Evolutionary conservation across 2,329 filamentous ascomycete species (phyloP), one percentile per base, ranked within the genome.

Genomic region (Penicillium sp.): DNA sequence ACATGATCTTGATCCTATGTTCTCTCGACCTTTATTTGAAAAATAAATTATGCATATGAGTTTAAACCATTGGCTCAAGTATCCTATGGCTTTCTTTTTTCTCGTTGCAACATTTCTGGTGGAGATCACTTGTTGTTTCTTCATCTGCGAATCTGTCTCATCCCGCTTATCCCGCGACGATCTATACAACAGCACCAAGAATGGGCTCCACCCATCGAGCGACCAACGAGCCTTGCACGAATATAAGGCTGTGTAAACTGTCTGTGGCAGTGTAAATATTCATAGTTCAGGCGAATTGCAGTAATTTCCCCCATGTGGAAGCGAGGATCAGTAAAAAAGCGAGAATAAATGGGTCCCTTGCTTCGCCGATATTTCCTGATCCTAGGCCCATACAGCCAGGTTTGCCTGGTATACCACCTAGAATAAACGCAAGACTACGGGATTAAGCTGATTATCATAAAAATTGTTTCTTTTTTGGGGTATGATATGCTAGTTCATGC

Each of bases 331-430:
- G 54, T n/a, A 26, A 22, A 35, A 49, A 20, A 6, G n/a, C 3
- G 33, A 20, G 12, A 7, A 47, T 40, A 26, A 6, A 15, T 23
- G 18, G 6, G 15, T 33, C 9, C n/a, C 37, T 42, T 37, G 6
- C 26, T n/a, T 35, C 12, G 22, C 46, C 55, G 50, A 56, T 57
- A 25, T 45, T 52, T 40, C 35, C 41, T 59, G 57, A 59, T 59
- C 57, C 20, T 22, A 31, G 35, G 15, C 15, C 22, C n/a, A 12
- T n/a, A 27, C 18, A n/a, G 31, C 22, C 33, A 27, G 15, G 22
- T 23, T 22, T 14, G n/a, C 22, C 11, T 6, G 18, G n/a, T 27
- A 2, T 12, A 41, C 11, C 22, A 27, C 15, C 9, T 20, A 7
- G 4, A n/a, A n/a, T 14, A 7, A 27, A 41, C 5, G 15, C 1